phyloP scores from a whole-genome alignment of 768 basidiomycete genomes.

The Nidularia pulvinata region DNA sequence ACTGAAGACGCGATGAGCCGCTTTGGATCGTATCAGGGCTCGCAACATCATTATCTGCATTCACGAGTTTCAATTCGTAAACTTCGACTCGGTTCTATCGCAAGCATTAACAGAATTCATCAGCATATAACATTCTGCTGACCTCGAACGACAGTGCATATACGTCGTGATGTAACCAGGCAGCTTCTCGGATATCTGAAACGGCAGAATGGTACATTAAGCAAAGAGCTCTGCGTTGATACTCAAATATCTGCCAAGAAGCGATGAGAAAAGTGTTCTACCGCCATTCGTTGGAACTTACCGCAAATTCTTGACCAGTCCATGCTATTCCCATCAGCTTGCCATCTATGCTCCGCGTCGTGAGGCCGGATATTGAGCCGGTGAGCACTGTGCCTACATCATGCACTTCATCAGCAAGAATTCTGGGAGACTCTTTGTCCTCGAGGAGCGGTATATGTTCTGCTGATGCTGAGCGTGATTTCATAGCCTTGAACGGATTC shows the following conservation, averaged over 20 bases:
- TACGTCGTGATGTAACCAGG: constrained; percentile 35
- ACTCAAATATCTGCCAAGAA: constrained; percentile 34
- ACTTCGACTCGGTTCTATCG: constrained; percentile 37
- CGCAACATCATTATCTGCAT: constrained; percentile 30
- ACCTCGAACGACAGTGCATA: constrained; percentile 42
- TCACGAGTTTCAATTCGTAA: constrained; percentile 27
- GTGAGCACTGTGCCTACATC: constrained; percentile 17
- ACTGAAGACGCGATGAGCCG: neutral
- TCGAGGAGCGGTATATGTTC: constrained; percentile 33
- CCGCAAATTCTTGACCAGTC: constrained; percentile 40
- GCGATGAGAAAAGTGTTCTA: neutral
- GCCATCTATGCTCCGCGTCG: constrained; percentile 16
- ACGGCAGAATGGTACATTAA: constrained; percentile 22
- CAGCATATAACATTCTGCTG: neutral
- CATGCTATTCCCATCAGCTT: constrained; percentile 42
- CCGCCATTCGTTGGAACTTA: constrained; percentile 11
- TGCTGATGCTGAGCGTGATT: constrained; percentile 32
- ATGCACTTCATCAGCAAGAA: constrained; percentile 14
- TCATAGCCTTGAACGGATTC: constrained; percentile 62
- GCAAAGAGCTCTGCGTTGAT: constrained; percentile 20
- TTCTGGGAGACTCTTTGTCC: constrained; percentile 9
- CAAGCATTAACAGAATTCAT: neutral
- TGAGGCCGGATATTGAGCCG: constrained; percentile 15
- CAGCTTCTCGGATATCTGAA: constrained; percentile 21
- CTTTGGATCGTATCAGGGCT: constrained; percentile 1